Evolutionary conservation across 2,329 filamentous ascomycete species (phyloP).

Genomic region (Epichloe coenophiala): DNA sequence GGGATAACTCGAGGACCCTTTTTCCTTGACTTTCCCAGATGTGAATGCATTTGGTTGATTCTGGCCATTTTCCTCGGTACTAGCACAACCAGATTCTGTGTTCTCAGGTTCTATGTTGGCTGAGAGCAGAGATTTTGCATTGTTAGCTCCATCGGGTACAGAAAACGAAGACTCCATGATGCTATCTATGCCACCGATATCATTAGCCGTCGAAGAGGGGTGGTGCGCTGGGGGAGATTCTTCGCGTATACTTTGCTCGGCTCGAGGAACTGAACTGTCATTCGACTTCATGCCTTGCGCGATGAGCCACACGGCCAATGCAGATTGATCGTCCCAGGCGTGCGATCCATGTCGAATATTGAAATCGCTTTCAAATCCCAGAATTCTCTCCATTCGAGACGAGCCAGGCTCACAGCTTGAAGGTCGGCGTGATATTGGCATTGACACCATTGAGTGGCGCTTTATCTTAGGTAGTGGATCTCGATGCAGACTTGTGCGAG

Average conservation of each 20-base stretch:
- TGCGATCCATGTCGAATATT: conserved; percentile 17
- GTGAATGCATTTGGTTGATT: background rate
- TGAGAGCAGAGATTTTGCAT: background rate
- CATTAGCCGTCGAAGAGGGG: background rate
- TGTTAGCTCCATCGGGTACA: background rate
- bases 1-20: conserved; percentile 20
- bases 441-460: background rate
- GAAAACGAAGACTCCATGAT: conserved; percentile 5
- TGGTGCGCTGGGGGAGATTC: background rate
- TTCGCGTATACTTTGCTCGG: conserved; percentile 7
- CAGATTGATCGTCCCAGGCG: conserved; percentile 20
- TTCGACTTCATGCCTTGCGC: conserved; percentile 18
- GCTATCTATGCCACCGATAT: conserved; percentile 5
- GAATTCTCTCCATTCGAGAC: conserved; percentile 7
- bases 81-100: background rate
- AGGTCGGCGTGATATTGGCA: background rate
- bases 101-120: background rate
- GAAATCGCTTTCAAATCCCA: conserved; percentile 15
- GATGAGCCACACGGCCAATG: conserved; percentile 24
- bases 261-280: conserved; percentile 11
- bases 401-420: conserved; percentile 4
- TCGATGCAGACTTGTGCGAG: background rate
- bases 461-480: background rate
- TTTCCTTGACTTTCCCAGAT: conserved; percentile 9
- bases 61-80: background rate